Evolutionary conservation across 2,329 filamentous ascomycete genomes (phyloP), one percentile per base, ranked within the genome.

Genomic region (Colletotrichum sidae): DNA sequence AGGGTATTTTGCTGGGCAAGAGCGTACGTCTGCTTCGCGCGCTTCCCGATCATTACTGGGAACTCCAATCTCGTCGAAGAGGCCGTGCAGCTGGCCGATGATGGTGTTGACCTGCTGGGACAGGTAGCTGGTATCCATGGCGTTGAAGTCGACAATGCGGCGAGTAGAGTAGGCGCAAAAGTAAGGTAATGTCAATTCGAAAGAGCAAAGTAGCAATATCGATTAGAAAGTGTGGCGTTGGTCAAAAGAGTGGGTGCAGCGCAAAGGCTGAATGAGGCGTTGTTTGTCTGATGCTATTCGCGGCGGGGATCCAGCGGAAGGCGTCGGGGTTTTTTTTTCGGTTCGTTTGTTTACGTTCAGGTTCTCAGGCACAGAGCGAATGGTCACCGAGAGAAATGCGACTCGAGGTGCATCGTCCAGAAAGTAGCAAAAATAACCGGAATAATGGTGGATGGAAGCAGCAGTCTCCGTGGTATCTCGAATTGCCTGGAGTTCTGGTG

Each of bases 31-130:
- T 76, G 92, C 88, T 77, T 98, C 95, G 73, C 96, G 87, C 54
- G 88, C 86, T 76, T 98, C 94, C 74, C 96, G 92, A 78, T 98
- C 96, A 88, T 97, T 94, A 74, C 83, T 89, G 35, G 95, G 88
- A n/a, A 99, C 92, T 65, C 96, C 96, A 74, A 99, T 99, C 76
- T 99, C 95, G 78, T 99, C 96, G 75, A 97, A 99, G 63, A 98
- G 87, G 70, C 92, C 92, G 80, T 98, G 95, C 67, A 99, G 87
- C 80, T 97, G 94, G 78, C 88, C 89, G 76, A 98, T 94, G 75
- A 97, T 97, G 73, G 88, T 93, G 71, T 93, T 96, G 81, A 99
- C 93, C 87, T 98, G 96, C 78, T 96, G 93, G 72, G 93, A 92
- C 76, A 98, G 85, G 79, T 96, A 96, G 77, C 92, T 93, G 65